phyloP scores from a whole-genome alignment of 2,329 filamentous ascomycete species.

The Trichoderma harzianum region DNA sequence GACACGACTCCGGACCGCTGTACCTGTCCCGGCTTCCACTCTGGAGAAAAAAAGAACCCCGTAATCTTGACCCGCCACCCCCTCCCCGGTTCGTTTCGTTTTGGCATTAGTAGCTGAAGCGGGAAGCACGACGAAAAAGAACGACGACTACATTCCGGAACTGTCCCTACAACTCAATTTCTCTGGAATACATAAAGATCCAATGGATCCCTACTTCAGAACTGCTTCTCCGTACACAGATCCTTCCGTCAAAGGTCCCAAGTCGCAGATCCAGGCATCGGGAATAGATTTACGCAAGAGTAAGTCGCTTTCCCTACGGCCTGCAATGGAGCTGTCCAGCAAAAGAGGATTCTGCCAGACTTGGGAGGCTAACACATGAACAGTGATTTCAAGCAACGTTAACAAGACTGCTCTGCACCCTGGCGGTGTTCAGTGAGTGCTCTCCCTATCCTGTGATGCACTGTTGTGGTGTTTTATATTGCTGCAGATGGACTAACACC shows the following conservation, averaged over 20 bases:
- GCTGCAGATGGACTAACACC: slow-evolving; percentile 23
- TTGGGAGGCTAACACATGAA: slow-evolving; percentile 17
- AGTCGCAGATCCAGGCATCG: slow-evolving; percentile 36
- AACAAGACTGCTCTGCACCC: slow-evolving; percentile 95
- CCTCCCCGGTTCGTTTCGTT: neutral
- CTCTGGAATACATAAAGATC: slow-evolving; percentile 38
- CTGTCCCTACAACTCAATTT: neutral
- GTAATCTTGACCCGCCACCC: slow-evolving; percentile 11
- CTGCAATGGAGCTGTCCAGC: neutral
- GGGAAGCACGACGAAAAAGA: neutral
- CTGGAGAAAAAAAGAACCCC: neutral
- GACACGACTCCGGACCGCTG: slow-evolving; percentile 8
- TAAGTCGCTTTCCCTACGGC: slow-evolving; percentile 27
- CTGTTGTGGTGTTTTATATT: neutral
- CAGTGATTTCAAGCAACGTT: slow-evolving; percentile 57
- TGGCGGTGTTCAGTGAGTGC: slow-evolving; percentile 80
- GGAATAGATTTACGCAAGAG: slow-evolving; percentile 42
- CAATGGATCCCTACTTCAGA: slow-evolving; percentile 41
- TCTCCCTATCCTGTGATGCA: neutral
- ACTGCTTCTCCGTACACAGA: slow-evolving; percentile 38
- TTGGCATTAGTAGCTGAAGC: slow-evolving; percentile 16
- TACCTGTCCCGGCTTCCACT: slow-evolving; percentile 13
- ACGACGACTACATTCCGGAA: slow-evolving; percentile 7
- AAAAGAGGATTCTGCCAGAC: neutral
- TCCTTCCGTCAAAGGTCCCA: slow-evolving; percentile 39